Evolutionary conservation across 805 yeast species (phyloP), one percentile per base, ranked within the genome.

Genomic region (Candida fluviatilis): DNA sequence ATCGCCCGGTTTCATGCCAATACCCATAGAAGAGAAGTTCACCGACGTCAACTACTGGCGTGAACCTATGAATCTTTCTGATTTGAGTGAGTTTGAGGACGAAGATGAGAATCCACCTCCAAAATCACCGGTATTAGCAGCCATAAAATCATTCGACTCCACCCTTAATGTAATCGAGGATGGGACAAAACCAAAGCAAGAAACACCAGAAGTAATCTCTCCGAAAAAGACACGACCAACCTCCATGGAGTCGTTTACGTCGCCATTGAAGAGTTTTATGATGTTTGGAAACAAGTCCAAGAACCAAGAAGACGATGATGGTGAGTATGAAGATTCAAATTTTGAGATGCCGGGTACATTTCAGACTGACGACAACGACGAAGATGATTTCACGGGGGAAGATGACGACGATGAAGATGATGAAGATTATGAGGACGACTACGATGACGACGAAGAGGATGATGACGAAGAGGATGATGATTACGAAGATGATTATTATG

Each of bases 1-100:
- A 3, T 57, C 57, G 7, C 63, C 52, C n/a, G 55, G 54, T 6
- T 42, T 51, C 7, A 62, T 64, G 15, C 26, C 62, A 50, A 47
- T 58, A n/a, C 51, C 58, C 18, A 62, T 67, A 2, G 81, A 76
- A 38, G 83, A 80, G 46, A 77, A 76, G 45, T 93, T 69, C 57
- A 85, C 87, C 5, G 99, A 93, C 61, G 85, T 85, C 31, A 90
- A 85, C 54, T 93, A 75, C 58, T 93, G 99, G 99, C 69, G 95
- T 46, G 91, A 82, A 37, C 95, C 96, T 1, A 51, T 90, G 18
- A 79, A 80, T 43, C 51, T 84, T 17, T 75, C 76, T 41, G 85
- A 80, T 40, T 63, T 60, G 31, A 73, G 80, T 34, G 86, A 79
- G 38, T 54, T 67, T 11, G 78, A 75, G 43, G 55, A 68, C 40